Base-by-base conservation (phyloP, 179 eudicot species). In the Dionaea muscipula region DNA sequence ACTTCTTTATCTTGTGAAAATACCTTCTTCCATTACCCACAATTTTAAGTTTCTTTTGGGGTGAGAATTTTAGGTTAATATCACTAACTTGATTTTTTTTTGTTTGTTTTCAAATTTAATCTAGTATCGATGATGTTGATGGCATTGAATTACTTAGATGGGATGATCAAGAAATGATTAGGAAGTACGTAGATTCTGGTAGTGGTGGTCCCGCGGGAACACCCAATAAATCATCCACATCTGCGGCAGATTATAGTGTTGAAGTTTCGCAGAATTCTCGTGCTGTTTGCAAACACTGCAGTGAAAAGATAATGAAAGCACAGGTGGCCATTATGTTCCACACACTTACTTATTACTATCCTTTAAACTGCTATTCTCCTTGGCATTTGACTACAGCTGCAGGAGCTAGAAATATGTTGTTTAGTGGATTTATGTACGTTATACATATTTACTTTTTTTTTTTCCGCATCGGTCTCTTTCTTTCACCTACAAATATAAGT, bases 101-200 rank as follows among this genome's bases (percentile, higher is more conserved):
- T 23, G 4, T 57, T 21, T 17, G 49, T 18, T 52, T 10, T 51
- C 26, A n/a, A n/a, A n/a, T 5, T 48, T 48, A 23, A 51, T 67
- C 47, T 68, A 94, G 99, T 40, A 52, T 66, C 67, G 91, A 78
- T 40, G 95, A 89, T 67, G 77, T 94, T 54, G 99, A 82, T 68
- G 97, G 86, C 57, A 52, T 81, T 58, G 91, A 89, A 44, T 61
- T 71, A 26, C 84, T 94, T 59, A 80, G 99, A 60, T 89, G 99
- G 95, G 95, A 94, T 69, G 99, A 94, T 75, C 99, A 94, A 57
- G 79, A 85, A 60, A 83, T 69, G 71, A 74, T 94, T 57, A 81
- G 91, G 68, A 74, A 79, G 49, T 81, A 83, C 50, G 47, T 82
- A 25, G 95, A 81, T 36, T 80, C 76, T 24, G 60, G 67, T 68